A percentile compares a stretch with the other conserved stretches of the same genome.
Evolutionary conservation across 306 rosid species (phyloP).

Genomic region (Rubus parviflorus): DNA sequence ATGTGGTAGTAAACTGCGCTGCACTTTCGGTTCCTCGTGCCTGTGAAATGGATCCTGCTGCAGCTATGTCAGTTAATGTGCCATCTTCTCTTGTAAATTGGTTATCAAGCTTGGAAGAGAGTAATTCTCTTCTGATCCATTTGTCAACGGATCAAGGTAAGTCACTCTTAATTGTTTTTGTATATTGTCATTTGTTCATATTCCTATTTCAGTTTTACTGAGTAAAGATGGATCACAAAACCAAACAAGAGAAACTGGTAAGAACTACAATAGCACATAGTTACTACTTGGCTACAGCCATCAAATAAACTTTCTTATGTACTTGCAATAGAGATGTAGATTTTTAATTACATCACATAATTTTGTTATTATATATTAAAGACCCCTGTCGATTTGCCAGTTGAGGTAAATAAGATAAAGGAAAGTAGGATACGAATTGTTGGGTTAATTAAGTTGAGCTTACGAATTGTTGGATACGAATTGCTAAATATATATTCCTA

Average conservation of each 20-base stretch:
- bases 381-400: not conserved
- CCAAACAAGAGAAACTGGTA: not conserved
- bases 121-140: conserved; percentile 61
- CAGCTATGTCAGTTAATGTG: conserved; percentile 75
- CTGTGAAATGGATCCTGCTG: conserved; percentile 73
- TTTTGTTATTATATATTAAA: not conserved
- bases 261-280: not conserved
- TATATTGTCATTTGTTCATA: not conserved
- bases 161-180: not conserved
- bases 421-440: not conserved
- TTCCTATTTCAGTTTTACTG: not conserved
- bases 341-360: not conserved
- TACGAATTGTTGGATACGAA: not conserved
- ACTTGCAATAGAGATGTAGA: not conserved
- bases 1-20: conserved; percentile 83
- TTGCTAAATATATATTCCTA: conserved; percentile 19
- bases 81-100: conserved; percentile 78
- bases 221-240: not conserved
- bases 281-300: not conserved
- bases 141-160: conserved; percentile 95
- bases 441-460: not conserved
- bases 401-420: not conserved
- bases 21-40: conserved; percentile 87
- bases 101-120: conserved; percentile 57
- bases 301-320: not conserved